Conservation (phyloP, 148 eudicot genomes). For the Spergularia bocconei region DNA sequence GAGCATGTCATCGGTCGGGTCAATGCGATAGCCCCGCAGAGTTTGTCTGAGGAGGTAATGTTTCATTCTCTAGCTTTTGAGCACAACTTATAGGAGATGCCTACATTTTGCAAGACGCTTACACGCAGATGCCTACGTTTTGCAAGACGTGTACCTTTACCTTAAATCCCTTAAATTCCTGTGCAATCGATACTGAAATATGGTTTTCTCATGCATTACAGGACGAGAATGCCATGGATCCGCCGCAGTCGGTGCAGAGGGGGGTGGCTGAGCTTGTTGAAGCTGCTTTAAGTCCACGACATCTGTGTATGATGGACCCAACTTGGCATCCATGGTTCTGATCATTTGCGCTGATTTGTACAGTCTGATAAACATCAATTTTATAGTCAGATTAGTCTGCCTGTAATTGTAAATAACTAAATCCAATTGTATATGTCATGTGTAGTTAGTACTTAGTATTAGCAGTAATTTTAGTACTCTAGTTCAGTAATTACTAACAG, state of each 20-base stretch:
- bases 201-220: conserved; percentile 26
- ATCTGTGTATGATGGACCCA: conserved; percentile 98
- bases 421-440: too few relatives aligned
- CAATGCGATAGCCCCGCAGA: conserved; percentile 74
- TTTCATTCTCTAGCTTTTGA: neutral
- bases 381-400: neutral
- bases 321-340: conserved; percentile 99
- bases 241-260: conserved; percentile 88
- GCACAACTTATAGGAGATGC: too few relatives aligned
- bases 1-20: conserved; percentile 72
- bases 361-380: neutral
- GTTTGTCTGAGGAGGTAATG: conserved; percentile 80
- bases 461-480: too few relatives aligned
- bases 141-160: too few relatives aligned
- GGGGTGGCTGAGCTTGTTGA: conserved; percentile 91
- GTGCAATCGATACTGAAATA: neutral
- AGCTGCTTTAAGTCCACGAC: conserved; percentile 83
- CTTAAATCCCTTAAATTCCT: too few relatives aligned
- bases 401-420: conserved; percentile 18
- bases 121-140: too few relatives aligned
- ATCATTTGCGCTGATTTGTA: conserved; percentile 18
- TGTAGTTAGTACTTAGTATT: too few relatives aligned
- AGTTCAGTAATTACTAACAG: too few relatives aligned
- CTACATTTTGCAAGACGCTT: too few relatives aligned
- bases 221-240: conserved; percentile 91